Conservation (phyloP, 2,329 filamentous ascomycete species). For the Akanthomyces muscarius region DNA sequence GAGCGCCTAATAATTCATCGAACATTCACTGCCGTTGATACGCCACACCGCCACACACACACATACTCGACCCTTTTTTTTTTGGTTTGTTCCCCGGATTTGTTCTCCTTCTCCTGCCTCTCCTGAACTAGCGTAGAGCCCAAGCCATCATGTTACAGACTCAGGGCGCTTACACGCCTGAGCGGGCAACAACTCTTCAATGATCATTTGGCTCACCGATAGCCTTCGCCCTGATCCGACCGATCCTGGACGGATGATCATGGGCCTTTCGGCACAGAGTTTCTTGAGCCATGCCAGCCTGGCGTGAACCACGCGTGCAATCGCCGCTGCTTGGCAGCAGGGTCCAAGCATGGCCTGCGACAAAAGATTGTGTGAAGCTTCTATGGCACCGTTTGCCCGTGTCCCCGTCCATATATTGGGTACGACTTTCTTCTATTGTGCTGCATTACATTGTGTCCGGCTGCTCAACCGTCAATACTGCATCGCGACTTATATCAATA, state of each 20-base stretch:
- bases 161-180: slow-evolving; percentile 7
- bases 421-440: too few species aligned
- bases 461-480: neutral
- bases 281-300: too few species aligned
- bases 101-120: neutral
- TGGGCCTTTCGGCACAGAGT: too few species aligned
- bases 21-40: neutral
- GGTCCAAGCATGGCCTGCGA: too few species aligned
- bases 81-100: slow-evolving; percentile 1
- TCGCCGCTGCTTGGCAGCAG: too few species aligned
- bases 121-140: neutral
- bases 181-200: neutral
- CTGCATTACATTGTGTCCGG: too few species aligned
- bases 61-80: neutral
- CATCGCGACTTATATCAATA: neutral
- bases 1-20: neutral
- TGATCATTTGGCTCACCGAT: neutral
- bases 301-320: too few species aligned
- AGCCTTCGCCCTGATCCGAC: neutral
- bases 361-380: too few species aligned
- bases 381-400: too few species aligned
- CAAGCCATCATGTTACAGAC: neutral
- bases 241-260: too few species aligned
- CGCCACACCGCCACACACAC: neutral
- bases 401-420: too few species aligned